Evolutionary conservation across 768 basidiomycete species (phyloP).

Genomic region (Psilocybe tampanensis): DNA sequence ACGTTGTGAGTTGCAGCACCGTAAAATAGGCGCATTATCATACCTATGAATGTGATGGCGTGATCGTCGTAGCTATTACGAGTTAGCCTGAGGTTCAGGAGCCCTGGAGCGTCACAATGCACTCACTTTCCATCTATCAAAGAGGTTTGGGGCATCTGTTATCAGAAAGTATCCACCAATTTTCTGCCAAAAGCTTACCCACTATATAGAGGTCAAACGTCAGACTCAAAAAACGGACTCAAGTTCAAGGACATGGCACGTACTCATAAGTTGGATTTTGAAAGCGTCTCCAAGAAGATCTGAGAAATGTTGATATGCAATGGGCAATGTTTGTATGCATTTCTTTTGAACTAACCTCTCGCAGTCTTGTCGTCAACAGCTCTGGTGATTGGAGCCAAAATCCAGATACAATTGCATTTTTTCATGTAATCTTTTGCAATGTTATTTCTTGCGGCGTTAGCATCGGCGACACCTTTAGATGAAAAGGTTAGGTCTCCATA

Average conservation of each 20-base stretch:
- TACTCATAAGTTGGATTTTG: slow-evolving; percentile 63
- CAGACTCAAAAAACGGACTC: slow-evolving; percentile 2
- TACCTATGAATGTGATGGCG: slow-evolving; percentile 65
- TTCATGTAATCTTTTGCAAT: slow-evolving; percentile 73
- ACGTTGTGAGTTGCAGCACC: not conserved
- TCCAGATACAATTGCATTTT: slow-evolving; percentile 65
- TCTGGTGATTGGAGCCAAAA: slow-evolving; percentile 64
- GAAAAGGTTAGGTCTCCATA: not conserved
- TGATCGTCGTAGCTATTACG: slow-evolving; percentile 52
- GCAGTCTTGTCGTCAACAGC: slow-evolving; percentile 71
- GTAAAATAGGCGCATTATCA: slow-evolving; percentile 3
- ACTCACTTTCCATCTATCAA: slow-evolving; percentile 58
- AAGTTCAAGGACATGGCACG: slow-evolving; percentile 25
- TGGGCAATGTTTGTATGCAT: not conserved
- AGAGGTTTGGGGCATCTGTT: not conserved
- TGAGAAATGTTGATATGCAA: slow-evolving; percentile 14
- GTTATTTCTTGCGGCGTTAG: slow-evolving; percentile 62
- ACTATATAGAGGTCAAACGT: slow-evolving; percentile 27
- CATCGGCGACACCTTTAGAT: slow-evolving; percentile 54
- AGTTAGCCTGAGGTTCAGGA: not conserved
- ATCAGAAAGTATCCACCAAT: not conserved
- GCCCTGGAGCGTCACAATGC: not conserved
- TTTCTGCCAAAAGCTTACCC: slow-evolving; percentile 36
- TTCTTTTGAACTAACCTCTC: slow-evolving; percentile 36
- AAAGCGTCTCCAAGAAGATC: slow-evolving; percentile 70